Evolutionary conservation across 306 rosid species (phyloP).

Genomic region (Casuarina cunninghamiana): DNA sequence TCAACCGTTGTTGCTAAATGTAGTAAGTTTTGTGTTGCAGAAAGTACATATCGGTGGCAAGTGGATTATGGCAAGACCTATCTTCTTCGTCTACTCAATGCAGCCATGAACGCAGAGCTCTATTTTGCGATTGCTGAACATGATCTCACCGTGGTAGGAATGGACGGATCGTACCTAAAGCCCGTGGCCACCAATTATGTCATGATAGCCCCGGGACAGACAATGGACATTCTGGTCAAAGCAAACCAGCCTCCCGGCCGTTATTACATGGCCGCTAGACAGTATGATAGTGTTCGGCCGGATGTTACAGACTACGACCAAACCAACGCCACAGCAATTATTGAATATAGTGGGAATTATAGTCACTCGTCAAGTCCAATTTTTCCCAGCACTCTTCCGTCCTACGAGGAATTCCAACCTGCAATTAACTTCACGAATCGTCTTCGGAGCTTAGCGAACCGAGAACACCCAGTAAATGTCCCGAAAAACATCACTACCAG

Average conservation of each 20-base stretch:
- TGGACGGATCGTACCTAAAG: conserved; percentile 31
- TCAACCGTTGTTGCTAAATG: too few relatives aligned
- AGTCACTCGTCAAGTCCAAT: not conserved
- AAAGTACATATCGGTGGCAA: conserved; percentile 13
- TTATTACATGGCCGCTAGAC: conserved; percentile 25
- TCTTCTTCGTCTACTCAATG: conserved; percentile 30
- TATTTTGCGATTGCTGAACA: conserved; percentile 35
- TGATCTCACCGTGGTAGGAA: conserved; percentile 23
- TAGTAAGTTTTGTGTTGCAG: not conserved
- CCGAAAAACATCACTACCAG: conserved; percentile 11
- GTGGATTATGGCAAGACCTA: conserved; percentile 33
- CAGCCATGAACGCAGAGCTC: conserved; percentile 32
- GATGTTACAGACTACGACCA: conserved; percentile 5
- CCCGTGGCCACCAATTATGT: conserved; percentile 23
- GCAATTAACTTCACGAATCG: conserved; percentile 14
- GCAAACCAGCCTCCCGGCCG: conserved; percentile 10
- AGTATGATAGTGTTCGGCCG: not conserved
- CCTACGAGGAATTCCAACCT: not conserved
- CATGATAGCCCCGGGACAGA: conserved; percentile 41
- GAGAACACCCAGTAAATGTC: conserved; percentile 22
- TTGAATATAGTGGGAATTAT: conserved; percentile 23
- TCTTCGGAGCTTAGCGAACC: conserved; percentile 23
- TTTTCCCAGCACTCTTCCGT: conserved; percentile 12
- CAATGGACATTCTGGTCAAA: conserved; percentile 37
- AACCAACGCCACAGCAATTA: conserved; percentile 20